Percentiles rank a stretch among this genome's conserved stretches.
Conservation (phyloP, 768 basidiomycete species). For the Leccinum boreale region DNA sequence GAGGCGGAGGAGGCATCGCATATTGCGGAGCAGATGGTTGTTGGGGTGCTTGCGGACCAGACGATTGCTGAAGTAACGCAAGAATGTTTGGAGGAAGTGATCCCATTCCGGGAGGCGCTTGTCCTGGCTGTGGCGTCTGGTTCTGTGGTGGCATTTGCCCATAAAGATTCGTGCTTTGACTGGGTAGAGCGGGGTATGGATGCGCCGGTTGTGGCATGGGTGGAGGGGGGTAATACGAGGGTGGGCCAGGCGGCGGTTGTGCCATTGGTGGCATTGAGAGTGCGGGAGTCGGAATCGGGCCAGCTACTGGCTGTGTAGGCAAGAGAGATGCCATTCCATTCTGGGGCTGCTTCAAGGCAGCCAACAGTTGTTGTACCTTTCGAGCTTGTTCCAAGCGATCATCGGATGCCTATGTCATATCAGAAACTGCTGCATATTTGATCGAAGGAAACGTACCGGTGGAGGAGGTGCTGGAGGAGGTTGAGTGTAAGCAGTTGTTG, state of each 20-base stretch:
- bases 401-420: slow-evolving; percentile 36
- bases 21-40: slow-evolving; percentile 31
- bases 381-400: slow-evolving; percentile 87
- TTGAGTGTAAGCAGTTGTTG: slow-evolving; percentile 24
- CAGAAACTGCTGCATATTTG: background rate
- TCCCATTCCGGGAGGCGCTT: slow-evolving; percentile 33
- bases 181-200: slow-evolving; percentile 23
- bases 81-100: slow-evolving; percentile 66
- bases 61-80: slow-evolving; percentile 58
- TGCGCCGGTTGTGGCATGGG: slow-evolving; percentile 28
- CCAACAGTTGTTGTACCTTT: slow-evolving; percentile 80
- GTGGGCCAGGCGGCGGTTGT: slow-evolving; percentile 27
- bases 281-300: slow-evolving; percentile 34
- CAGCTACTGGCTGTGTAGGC: slow-evolving; percentile 29
- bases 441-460: slow-evolving; percentile 28
- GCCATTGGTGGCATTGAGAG: slow-evolving; percentile 36
- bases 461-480: slow-evolving; percentile 18
- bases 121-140: slow-evolving; percentile 32
- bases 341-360: slow-evolving; percentile 74
- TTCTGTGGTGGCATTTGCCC: slow-evolving; percentile 28
- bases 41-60: slow-evolving; percentile 34
- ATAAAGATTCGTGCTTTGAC: slow-evolving; percentile 24
- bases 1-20: slow-evolving; percentile 39
- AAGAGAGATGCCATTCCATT: slow-evolving; percentile 23
- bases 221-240: slow-evolving; percentile 44